Percentiles rank a stretch among this genome's conserved stretches.
Evolutionary conservation across 2,329 filamentous ascomycete genomes (phyloP).

Genomic region (Cladophialophora exuberans): DNA sequence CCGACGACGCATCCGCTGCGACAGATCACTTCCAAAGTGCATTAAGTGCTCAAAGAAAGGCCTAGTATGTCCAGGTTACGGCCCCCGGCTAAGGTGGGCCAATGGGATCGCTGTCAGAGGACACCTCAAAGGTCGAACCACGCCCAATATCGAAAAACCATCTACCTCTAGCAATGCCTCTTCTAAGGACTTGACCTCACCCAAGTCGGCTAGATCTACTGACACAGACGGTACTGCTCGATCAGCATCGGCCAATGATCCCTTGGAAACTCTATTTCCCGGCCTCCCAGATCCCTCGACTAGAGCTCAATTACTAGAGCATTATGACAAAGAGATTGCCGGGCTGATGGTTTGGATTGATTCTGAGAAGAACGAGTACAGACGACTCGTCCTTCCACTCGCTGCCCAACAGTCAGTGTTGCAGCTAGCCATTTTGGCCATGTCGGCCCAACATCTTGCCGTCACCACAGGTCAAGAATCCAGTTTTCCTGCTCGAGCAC

Average conservation of each 20-base stretch:
- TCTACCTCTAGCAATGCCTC: conserved; percentile 8
- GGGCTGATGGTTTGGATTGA: conserved; percentile 31
- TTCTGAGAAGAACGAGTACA: conserved; percentile 28
- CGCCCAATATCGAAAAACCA: conserved; percentile 23
- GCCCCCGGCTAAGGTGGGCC: conserved; percentile 34
- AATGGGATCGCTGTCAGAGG: conserved; percentile 36
- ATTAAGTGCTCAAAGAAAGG: conserved; percentile 35
- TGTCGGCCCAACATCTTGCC: conserved; percentile 28
- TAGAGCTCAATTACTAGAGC: conserved; percentile 75
- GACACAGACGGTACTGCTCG: conserved; percentile 5
- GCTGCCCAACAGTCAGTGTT: conserved; percentile 24
- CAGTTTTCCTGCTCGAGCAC: conserved; percentile 22
- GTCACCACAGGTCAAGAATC: conserved; percentile 22
- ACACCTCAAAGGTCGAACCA: conserved; percentile 32
- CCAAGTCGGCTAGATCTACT: conserved; percentile 9
- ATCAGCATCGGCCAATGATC: conserved; percentile 9
- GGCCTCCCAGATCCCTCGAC: conserved; percentile 73
- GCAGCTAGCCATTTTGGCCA: conserved; percentile 25
- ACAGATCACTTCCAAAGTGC: conserved; percentile 33
- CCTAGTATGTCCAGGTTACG: conserved; percentile 36
- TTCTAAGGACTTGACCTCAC: conserved; percentile 17
- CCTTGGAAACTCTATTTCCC: conserved; percentile 20
- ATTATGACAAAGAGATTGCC: conserved; percentile 29
- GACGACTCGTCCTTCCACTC: conserved; percentile 24
- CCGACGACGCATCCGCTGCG: conserved; percentile 35